Base-by-base conservation (phyloP, 164 flowering plant species). In the Sextonia rubra region DNA sequence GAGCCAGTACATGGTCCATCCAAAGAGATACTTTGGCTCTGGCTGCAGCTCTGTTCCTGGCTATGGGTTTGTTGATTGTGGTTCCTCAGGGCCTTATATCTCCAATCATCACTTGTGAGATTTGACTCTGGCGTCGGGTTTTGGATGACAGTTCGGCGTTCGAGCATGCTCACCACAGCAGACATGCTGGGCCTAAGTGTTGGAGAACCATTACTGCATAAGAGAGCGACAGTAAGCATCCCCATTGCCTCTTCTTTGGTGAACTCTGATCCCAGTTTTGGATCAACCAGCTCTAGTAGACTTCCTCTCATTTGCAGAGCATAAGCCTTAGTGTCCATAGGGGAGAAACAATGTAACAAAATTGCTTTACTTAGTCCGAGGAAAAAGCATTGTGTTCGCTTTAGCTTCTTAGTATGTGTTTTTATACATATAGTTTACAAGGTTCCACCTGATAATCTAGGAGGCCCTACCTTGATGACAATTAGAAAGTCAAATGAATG, bases 141-240 rank as follows among this genome's bases (percentile, higher is more conserved):
- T 32, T 63, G 71, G 23, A 79, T 49, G 3, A 5, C 25, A 6
- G 56, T 44, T 75, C 32, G 56, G 9, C 80, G 82, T 75, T 79
- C 82, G 5, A 79, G 78, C 80, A 73, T 82, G 76, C 80, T 75
- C n/a, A 79, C 70, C 29, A 77, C 82, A 12, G 68, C 26, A n/a
- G 82, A 78, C 82, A 81, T 81, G 20, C 55, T 17, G 27, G 84
- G 84, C 74, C 84, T 73, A 1, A 76, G 80, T 23, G 77, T 58
- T 44, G 84, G 71, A 68, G 84, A 69, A 0, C 78, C n/a, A 60
- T 71, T 79, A 2, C 82, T 79, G 82, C 84, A 82, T 8, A 65
- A 29, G 9, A 79, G 72, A 52, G 75, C 82, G 17, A 82, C 74
- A 25, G 49, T 72, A 20, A 77, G 23, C 76, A 82, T 77, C 18